Evolutionary conservation across 1,284 basidiomycete species (phyloP), one percentile per base, ranked within the genome.

Genomic region (Ceratobasidium sp.): DNA sequence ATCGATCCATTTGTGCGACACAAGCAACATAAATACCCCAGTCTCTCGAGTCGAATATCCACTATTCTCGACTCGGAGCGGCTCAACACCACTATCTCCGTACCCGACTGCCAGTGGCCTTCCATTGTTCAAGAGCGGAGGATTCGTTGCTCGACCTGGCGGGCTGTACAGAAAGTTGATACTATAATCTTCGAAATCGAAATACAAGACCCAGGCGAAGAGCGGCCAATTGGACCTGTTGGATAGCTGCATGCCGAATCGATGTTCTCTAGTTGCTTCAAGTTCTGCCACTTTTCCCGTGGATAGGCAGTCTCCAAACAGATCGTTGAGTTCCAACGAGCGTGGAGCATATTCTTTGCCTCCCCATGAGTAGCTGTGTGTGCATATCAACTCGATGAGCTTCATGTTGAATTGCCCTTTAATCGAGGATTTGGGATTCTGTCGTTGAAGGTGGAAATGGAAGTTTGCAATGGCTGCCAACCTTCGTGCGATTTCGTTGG

Each of bases 171-270:
- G 14, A 30, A 30, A 50, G 2, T 18, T 50, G 4, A 71, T 57
- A 39, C 67, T 71, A 21, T 71, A 71, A 28, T 71, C 67, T 21
- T 71, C 41, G 32, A 59, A 36, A 26, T 71, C 55, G 43, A 59
- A 71, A 30, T 71, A 71, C 2, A 71, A 2, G 2, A 71, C 57
- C 53, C 43, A 71, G n/a, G 67, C 53, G 23, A 39, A 71, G n/a
- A 71, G 43, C 28, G 23, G 23, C 34, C 32, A 26, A 4, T 34
- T 26, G 21, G 67, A 71, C n/a, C 32, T 26, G 23, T 71, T 71
- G 21, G 57, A 39, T n/a, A 71, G 67, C n/a, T 30, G 30, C 18
- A 71, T 43, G 9, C 55, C 67, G 45, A 48, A 71, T 23, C 41
- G 28, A 14, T 48, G 46, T 6, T 71, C 45, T 8, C 43, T 9